Conservation (phyloP, 768 basidiomycete species). For the Leucogyrophana mollusca region DNA sequence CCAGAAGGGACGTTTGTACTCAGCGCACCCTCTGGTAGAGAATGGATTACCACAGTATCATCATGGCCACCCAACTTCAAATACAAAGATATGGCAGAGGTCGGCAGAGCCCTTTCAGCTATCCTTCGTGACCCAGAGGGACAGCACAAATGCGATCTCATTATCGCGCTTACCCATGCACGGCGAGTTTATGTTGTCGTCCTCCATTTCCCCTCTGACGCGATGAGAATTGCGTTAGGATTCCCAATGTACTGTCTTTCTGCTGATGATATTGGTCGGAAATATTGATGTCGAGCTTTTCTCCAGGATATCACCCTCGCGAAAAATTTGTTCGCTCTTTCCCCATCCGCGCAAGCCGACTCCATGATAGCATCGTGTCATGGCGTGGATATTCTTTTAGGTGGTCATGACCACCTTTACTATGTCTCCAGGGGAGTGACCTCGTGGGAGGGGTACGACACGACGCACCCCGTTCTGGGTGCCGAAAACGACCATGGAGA, state of each 20-base stretch:
- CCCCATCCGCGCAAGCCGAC: conserved; percentile 49
- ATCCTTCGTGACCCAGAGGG: conserved; percentile 70
- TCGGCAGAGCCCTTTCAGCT: conserved; percentile 70
- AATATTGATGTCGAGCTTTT: background rate
- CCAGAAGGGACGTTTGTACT: too few relatives aligned
- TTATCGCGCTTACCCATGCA: conserved; percentile 85
- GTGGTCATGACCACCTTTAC: conserved; percentile 89
- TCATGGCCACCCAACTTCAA: conserved; percentile 83
- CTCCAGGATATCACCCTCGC: conserved; percentile 69
- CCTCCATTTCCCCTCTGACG: conserved; percentile 7
- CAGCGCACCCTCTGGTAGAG: conserved; percentile 40
- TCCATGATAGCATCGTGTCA: conserved; percentile 51
- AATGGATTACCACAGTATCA: conserved; percentile 86
- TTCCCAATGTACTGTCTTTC: conserved; percentile 26
- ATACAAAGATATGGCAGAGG: conserved; percentile 73
- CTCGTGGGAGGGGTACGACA: conserved; percentile 66
- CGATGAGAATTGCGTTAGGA: conserved; percentile 12
- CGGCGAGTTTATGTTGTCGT: conserved; percentile 40
- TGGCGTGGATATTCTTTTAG: conserved; percentile 81
- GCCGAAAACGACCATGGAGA: conserved; percentile 73
- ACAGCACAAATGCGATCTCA: conserved; percentile 70
- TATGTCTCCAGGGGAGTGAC: conserved; percentile 66
- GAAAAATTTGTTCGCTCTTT: conserved; percentile 58
- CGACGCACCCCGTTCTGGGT: conserved; percentile 51
- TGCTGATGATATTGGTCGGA: background rate